These are phyloP conservation scores for Populus ilicifolia DNA, from an alignment of 345 rosid species.

Conservation along the genomic window DNA sequence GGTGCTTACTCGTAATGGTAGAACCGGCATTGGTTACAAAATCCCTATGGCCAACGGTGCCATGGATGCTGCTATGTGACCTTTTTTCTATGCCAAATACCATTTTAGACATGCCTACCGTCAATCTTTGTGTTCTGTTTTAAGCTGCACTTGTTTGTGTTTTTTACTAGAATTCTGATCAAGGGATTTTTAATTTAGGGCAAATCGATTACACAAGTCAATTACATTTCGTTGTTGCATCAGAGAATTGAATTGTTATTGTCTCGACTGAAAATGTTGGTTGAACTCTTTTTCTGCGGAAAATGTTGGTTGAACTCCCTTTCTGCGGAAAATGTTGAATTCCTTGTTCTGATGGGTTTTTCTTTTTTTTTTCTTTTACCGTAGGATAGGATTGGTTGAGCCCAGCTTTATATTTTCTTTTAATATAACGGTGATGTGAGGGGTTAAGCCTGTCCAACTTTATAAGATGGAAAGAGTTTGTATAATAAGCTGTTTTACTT, in stretches of 20 bases:
- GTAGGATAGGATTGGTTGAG: not conserved
- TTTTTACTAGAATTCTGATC: not conserved
- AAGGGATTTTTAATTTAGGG: not conserved
- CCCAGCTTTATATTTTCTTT: not conserved
- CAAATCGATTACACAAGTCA: not conserved
- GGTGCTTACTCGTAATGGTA: constrained; percentile 36
- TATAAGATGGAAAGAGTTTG: not conserved
- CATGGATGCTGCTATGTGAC: not conserved
- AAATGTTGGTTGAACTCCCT: not conserved
- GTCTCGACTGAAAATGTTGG: not conserved
- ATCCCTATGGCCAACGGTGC: not conserved
- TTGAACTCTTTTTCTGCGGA: not conserved
- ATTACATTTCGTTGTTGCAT: not conserved
- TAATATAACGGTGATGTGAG: not conserved
- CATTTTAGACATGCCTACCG: not conserved
- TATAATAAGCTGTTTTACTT: not conserved
- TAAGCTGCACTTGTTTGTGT: not conserved
- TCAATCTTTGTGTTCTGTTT: not conserved
- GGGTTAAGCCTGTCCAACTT: not conserved
- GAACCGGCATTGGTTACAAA: constrained; percentile 42
- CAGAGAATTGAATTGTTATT: not conserved
- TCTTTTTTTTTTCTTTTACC: not conserved
- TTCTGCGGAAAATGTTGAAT: not conserved
- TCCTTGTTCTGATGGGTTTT: not conserved
- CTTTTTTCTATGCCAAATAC: not conserved